Evolutionary conservation across 257 asterid species (phyloP), one percentile per base, ranked within the genome.

Genomic region (Solanum clarkiae): DNA sequence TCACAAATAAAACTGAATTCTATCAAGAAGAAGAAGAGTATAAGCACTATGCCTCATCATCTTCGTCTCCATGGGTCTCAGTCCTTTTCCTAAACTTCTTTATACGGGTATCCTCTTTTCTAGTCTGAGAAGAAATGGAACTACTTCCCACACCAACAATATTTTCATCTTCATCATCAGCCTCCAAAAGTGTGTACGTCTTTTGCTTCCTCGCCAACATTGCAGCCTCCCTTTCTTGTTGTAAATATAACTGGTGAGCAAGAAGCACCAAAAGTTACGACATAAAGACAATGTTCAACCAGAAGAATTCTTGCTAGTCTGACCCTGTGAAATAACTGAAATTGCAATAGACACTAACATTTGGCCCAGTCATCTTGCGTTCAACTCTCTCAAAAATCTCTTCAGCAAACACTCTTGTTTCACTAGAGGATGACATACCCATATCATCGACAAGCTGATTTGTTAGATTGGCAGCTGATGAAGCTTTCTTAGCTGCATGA

Each of bases 31-130:
- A 88, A 79, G 22, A 84, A 84, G 84, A 88, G 77, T 45, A 86
- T 68, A 62, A 86, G 88, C 87, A 90, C 81, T 66, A 74, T 91
- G 81, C 98, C 95, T 93, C 98, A 65, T 93, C 96, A 86, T 97
- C 98, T 85, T 86, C 85, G 45, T 93, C 97, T 81, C 91, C 96
- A 20, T 91, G 89, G 88, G 86, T 85, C 79, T 92, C 95, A 85
- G 91, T 88, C 90, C 99, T 92, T 88, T 85, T 95, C 92, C 99
- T 93, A 81, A 96, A 96, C 91, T 90, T 94, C 82, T 95, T 95
- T 72, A 81, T 86, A 57, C 86, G 91, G 16, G 86, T 69, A 71
- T 93, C 94, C 86, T 90, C 95, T 86, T 91, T 92, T 74, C 87
- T 92, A 80, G 91, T 88, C 80, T 81, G 84, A 59, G 92, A 81